Percentiles rank a stretch among this genome's conserved stretches.
phyloP scores from a whole-genome alignment of 2,329 filamentous ascomycete genomes.

The Colletotrichum camelliae region DNA sequence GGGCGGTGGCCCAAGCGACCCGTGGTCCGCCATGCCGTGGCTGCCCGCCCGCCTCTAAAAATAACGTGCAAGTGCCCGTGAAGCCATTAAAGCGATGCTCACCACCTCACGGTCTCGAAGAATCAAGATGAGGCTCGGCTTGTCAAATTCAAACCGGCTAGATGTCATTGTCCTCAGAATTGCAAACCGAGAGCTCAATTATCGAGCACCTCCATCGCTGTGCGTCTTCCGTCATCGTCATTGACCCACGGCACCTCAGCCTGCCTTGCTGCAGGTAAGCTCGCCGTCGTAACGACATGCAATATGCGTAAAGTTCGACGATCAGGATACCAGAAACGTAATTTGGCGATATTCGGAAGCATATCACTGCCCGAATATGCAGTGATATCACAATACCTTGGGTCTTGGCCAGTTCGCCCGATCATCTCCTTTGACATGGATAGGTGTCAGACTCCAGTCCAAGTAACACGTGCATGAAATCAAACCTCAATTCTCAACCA shows the following conservation, averaged over 20 bases:
- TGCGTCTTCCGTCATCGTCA: background rate
- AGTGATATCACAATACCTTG: background rate
- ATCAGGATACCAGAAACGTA: background rate
- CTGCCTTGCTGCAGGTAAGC: background rate
- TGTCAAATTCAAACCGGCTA: background rate
- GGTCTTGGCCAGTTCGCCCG: background rate
- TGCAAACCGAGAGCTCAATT: background rate
- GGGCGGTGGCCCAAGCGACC: background rate
- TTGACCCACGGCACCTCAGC: background rate
- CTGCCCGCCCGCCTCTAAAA: background rate
- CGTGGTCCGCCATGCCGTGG: background rate
- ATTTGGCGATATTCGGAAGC: background rate
- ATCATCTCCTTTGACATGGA: background rate
- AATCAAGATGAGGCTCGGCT: background rate
- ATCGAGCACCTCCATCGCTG: background rate
- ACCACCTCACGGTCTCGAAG: background rate
- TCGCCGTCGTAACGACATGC: background rate
- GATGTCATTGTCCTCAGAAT: no score
- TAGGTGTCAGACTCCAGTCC: background rate
- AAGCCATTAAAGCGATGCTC: background rate
- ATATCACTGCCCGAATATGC: background rate
- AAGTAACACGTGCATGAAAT: background rate
- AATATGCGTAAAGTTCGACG: background rate
- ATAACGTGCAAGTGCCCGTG: background rate
- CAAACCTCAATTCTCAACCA: background rate